These are phyloP conservation scores for Dichomitus squalens DNA, from an alignment of 1,284 basidiomycete species.

Conservation along the genomic window DNA sequence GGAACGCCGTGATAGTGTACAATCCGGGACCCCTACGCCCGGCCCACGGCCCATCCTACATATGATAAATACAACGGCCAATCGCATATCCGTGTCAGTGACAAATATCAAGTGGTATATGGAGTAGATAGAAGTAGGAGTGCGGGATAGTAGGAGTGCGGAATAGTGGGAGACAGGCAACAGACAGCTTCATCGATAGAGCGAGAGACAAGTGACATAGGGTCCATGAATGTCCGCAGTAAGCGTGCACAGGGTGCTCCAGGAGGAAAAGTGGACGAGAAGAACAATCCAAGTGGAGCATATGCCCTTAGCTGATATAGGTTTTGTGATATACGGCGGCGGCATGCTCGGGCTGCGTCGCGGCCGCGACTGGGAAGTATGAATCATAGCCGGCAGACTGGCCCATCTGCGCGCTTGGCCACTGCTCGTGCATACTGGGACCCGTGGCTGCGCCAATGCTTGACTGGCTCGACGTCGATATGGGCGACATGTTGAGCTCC, in stretches of 20 bases:
- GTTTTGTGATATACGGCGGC: constrained; percentile 32
- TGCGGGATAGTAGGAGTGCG: neutral
- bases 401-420: constrained; percentile 49
- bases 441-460: constrained; percentile 28
- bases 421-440: constrained; percentile 38
- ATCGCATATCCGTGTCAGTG: neutral
- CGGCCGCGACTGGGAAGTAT: constrained; percentile 63
- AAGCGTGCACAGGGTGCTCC: constrained; percentile 1
- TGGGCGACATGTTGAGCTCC: constrained; percentile 64
- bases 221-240: constrained; percentile 12
- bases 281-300: neutral
- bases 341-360: constrained; percentile 25
- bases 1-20: constrained; percentile 21
- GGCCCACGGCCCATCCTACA: constrained; percentile 14
- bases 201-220: constrained; percentile 2
- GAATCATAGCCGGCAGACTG: constrained; percentile 61
- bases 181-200: constrained; percentile 13
- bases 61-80: constrained; percentile 22
- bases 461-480: constrained; percentile 63
- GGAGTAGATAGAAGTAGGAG: neutral
- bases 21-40: constrained; percentile 2
- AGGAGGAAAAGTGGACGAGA: constrained; percentile 6
- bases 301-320: constrained; percentile 28
- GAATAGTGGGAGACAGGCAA: neutral
- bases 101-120: constrained; percentile 12